Evolutionary conservation across 352 stramenopile genomes (phyloP).

Genomic region (Aphanomyces cochlioides): DNA sequence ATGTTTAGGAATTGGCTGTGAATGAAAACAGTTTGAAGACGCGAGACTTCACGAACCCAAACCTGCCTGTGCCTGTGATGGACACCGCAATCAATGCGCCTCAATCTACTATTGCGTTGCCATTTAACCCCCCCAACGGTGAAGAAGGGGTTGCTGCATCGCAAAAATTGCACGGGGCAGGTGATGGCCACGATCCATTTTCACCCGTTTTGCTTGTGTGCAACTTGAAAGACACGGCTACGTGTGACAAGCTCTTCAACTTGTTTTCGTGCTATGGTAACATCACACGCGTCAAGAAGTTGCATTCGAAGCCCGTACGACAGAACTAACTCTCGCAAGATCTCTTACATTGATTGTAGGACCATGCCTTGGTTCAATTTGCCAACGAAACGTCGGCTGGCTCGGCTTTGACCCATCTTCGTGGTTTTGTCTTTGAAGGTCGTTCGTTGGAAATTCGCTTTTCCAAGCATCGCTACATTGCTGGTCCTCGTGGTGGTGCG

Average conservation of each 20-base stretch:
- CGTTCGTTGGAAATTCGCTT: conserved; percentile 59
- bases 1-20: conserved; percentile 52
- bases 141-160: background rate
- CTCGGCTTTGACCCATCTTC: conserved; percentile 51
- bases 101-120: conserved; percentile 4
- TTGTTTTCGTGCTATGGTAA: conserved; percentile 70
- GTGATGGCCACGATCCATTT: conserved; percentile 32
- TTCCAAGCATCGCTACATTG: conserved; percentile 56
- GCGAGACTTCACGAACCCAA: conserved; percentile 50
- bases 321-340: background rate
- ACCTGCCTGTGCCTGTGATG: conserved; percentile 35
- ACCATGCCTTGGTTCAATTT: conserved; percentile 62
- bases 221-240: conserved; percentile 49
- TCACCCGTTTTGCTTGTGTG: conserved; percentile 56
- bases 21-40: conserved; percentile 56
- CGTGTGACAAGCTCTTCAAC: conserved; percentile 64
- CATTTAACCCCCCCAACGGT: conserved; percentile 5
- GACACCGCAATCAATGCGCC: conserved; percentile 32
- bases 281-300: conserved; percentile 56
- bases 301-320: conserved; percentile 44
- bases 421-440: conserved; percentile 50
- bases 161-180: conserved; percentile 6
- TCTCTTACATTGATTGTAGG: conserved; percentile 29
- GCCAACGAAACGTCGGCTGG: conserved; percentile 41
- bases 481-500: conserved; percentile 24